Conservation (phyloP, 2,329 filamentous ascomycete species). For the Chrysoporthe deuterocubensis region DNA sequence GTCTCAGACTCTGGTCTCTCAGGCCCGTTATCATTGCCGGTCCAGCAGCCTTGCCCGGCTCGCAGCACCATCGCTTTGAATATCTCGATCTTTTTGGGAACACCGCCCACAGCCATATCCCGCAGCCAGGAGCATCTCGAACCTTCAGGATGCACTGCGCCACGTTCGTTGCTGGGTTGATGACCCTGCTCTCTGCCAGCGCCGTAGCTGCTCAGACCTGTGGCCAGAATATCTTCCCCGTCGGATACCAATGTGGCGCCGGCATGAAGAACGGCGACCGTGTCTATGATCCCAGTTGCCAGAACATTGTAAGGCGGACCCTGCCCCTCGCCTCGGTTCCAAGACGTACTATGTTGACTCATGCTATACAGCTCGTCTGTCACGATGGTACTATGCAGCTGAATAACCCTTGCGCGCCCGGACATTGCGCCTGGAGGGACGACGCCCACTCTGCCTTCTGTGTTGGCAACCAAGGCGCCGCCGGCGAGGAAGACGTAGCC, state of each 20-base stretch:
- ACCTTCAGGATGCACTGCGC: background rate
- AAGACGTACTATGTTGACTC: background rate
- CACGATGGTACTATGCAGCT: conserved; percentile 6
- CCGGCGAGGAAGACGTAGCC: background rate
- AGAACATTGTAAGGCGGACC: background rate
- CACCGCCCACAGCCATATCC: background rate
- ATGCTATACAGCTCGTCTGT: conserved; percentile 1
- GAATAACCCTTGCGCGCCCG: conserved; percentile 1
- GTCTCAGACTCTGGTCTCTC: background rate
- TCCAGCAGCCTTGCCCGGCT: background rate
- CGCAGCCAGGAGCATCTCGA: background rate
- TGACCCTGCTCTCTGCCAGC: conserved; percentile 12
- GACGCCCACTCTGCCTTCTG: conserved; percentile 1
- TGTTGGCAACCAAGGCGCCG: background rate
- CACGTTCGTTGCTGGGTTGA: background rate
- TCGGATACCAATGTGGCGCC: conserved; percentile 3
- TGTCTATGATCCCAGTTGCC: conserved; percentile 14
- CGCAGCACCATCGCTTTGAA: background rate
- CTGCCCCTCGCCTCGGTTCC: background rate
- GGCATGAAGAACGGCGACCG: background rate
- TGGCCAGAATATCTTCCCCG: background rate
- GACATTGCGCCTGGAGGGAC: conserved; percentile 7
- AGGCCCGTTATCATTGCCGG: background rate
- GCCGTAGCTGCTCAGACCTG: background rate
- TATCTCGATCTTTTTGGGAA: background rate